A percentile compares a stretch with the other conserved stretches of the same genome.
Conservation (phyloP, 1,284 basidiomycete genomes). For the Phellopilus nigrolimitatus region DNA sequence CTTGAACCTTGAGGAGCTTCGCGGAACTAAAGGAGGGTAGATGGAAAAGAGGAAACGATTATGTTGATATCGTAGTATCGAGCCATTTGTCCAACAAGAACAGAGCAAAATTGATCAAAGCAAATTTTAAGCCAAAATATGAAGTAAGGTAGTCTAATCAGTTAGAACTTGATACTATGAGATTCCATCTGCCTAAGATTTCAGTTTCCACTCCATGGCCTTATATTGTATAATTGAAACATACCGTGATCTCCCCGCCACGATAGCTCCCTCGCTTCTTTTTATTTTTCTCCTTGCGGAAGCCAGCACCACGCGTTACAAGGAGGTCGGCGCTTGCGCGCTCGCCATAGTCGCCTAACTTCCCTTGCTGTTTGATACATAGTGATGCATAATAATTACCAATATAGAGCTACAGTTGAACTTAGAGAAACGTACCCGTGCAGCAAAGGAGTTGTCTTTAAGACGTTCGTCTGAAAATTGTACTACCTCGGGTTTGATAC, state of each 20-base stretch:
- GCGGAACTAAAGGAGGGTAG: not conserved
- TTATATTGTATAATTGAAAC: conserved; percentile 26
- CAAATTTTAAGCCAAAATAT: not conserved
- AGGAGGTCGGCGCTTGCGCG: conserved; percentile 84
- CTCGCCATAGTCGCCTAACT: conserved; percentile 81
- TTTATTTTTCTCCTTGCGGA: conserved; percentile 99
- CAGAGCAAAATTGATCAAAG: not conserved
- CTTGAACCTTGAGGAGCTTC: conserved; percentile 5
- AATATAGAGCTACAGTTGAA: not conserved
- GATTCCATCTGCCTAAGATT: conserved; percentile 55
- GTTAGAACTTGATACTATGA: conserved; percentile 81
- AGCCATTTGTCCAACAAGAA: too few relatives aligned
- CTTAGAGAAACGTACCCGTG: conserved; percentile 51
- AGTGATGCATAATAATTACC: conserved; percentile 19
- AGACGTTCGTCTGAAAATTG: conserved; percentile 52
- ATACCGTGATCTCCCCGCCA: conserved; percentile 87
- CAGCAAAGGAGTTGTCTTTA: conserved; percentile 80
- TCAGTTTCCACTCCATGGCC: not conserved
- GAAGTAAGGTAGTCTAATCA: not conserved
- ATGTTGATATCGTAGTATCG: too few relatives aligned
- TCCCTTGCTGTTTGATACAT: conserved; percentile 43
- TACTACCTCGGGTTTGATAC: conserved; percentile 73
- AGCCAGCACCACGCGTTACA: conserved; percentile 89
- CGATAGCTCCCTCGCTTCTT: conserved; percentile 94
- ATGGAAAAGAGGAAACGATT: not conserved